Evolutionary conservation across 768 basidiomycete genomes (phyloP).

Genomic region (Kwoniella bestiolae): DNA sequence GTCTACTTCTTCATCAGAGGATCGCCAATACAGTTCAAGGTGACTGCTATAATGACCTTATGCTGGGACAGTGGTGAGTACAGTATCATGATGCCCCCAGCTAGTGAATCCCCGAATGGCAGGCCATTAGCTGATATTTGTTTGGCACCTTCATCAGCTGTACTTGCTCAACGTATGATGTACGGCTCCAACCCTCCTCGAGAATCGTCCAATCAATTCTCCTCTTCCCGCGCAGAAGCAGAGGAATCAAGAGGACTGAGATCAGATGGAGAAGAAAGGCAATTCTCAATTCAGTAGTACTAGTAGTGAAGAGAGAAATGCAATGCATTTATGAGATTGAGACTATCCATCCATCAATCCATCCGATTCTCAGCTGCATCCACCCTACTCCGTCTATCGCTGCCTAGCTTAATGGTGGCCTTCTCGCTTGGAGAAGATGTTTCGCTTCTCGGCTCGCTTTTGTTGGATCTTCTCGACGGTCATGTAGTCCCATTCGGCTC

Average conservation of each 20-base stretch:
- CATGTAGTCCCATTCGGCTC: slow-evolving; percentile 78
- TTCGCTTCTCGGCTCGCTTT: slow-evolving; percentile 58
- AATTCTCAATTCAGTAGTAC: slow-evolving; percentile 4
- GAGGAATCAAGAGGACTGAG: slow-evolving; percentile 15
- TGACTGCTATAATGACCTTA: slow-evolving; percentile 54
- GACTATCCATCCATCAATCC: slow-evolving; percentile 7
- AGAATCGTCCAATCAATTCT: slow-evolving; percentile 3
- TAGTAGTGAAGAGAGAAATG: slow-evolving; percentile 4
- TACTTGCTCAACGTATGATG: slow-evolving; percentile 40
- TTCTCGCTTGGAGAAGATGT: slow-evolving; percentile 24
- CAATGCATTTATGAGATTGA: slow-evolving; percentile 18
- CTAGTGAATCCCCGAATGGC: background rate
- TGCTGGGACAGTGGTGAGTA: slow-evolving; percentile 51
- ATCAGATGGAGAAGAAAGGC: slow-evolving; percentile 17
- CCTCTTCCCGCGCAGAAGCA: background rate
- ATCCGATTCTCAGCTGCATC: background rate
- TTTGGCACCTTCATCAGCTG: slow-evolving; percentile 24
- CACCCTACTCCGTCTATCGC: background rate
- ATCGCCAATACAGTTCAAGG: slow-evolving; percentile 53
- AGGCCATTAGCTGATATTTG: background rate
- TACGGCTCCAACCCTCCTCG: slow-evolving; percentile 43
- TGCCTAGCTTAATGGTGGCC: slow-evolving; percentile 16
- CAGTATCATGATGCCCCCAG: background rate
- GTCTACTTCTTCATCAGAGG: slow-evolving; percentile 53
- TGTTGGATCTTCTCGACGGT: slow-evolving; percentile 63